Conservation (phyloP, 2,329 filamentous ascomycete species). For the Fusarium solani-melongenae region DNA sequence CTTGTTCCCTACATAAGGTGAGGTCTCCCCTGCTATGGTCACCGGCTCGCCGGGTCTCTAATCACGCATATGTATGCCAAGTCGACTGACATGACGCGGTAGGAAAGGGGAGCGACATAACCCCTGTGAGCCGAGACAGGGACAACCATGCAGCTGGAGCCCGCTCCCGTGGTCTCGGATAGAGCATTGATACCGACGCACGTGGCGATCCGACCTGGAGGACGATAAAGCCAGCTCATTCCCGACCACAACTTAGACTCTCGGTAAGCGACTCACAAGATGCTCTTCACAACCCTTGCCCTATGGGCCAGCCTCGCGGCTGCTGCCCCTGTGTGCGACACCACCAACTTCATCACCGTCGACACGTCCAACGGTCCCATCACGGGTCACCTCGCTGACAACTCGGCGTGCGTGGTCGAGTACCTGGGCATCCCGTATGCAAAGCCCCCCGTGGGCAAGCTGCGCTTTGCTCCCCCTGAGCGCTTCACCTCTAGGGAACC, state of each 20-base stretch:
- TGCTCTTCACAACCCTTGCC: conserved; percentile 14
- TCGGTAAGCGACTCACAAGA: not conserved
- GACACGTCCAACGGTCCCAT: conserved; percentile 48
- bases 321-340: conserved; percentile 25
- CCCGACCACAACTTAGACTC: not conserved
- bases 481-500: conserved; percentile 29
- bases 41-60: not conserved
- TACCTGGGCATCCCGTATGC: conserved; percentile 56
- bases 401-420: conserved; percentile 48
- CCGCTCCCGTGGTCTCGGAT: not conserved
- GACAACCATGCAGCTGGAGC: not conserved
- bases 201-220: not conserved
- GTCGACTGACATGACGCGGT: not conserved
- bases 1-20: not conserved
- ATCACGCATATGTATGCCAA: not conserved
- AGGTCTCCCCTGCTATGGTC: not conserved
- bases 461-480: conserved; percentile 52
- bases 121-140: not conserved
- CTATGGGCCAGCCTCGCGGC: conserved; percentile 18
- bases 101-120: not conserved
- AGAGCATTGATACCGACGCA: not conserved
- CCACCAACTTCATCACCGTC: conserved; percentile 39
- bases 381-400: conserved; percentile 47
- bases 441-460: conserved; percentile 48
- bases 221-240: not conserved